phyloP scores from a whole-genome alignment of 2,329 filamentous ascomycete genomes.

The Penicillium sp. region DNA sequence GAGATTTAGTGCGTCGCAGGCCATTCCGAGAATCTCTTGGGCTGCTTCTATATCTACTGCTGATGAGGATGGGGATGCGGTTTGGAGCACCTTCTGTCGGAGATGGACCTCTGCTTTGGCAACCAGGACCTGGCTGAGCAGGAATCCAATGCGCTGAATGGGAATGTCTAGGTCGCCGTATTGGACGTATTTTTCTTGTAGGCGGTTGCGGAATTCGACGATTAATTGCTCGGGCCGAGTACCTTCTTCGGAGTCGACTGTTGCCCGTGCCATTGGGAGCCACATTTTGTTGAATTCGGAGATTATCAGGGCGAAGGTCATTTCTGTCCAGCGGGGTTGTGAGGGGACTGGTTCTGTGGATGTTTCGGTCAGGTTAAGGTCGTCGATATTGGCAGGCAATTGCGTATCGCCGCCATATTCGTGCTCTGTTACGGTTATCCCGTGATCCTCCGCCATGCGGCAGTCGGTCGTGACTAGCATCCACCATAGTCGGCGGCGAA shows the following conservation, averaged over 20 bases:
- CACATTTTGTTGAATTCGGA: constrained; percentile 52
- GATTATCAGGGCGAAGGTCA: constrained; percentile 57
- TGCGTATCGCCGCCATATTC: constrained; percentile 45
- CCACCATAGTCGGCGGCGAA: constrained; percentile 57
- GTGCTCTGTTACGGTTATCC: constrained; percentile 53
- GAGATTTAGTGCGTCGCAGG: constrained; percentile 37
- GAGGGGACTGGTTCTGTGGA: constrained; percentile 46
- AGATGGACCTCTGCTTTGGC: constrained; percentile 39
- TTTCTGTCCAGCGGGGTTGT: constrained; percentile 56
- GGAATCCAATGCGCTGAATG: constrained; percentile 33
- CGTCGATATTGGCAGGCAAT: constrained; percentile 51
- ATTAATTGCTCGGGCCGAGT: constrained; percentile 38
- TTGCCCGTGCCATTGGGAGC: constrained; percentile 23
- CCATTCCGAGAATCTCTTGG: constrained; percentile 36
- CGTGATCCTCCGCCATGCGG: constrained; percentile 60
- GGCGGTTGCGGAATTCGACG: constrained; percentile 42
- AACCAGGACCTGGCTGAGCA: constrained; percentile 30
- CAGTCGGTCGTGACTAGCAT: constrained; percentile 45
- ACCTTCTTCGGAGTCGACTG: background rate
- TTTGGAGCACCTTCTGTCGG: constrained; percentile 25
- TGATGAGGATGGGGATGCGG: constrained; percentile 11
- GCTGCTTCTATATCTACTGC: constrained; percentile 22
- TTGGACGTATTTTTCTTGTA: constrained; percentile 52
- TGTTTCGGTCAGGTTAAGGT: constrained; percentile 54
- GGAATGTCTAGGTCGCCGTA: constrained; percentile 57